Evolutionary conservation across 2,329 filamentous ascomycete species (phyloP).

Genomic region (Pseudogymnoascus sp.): DNA sequence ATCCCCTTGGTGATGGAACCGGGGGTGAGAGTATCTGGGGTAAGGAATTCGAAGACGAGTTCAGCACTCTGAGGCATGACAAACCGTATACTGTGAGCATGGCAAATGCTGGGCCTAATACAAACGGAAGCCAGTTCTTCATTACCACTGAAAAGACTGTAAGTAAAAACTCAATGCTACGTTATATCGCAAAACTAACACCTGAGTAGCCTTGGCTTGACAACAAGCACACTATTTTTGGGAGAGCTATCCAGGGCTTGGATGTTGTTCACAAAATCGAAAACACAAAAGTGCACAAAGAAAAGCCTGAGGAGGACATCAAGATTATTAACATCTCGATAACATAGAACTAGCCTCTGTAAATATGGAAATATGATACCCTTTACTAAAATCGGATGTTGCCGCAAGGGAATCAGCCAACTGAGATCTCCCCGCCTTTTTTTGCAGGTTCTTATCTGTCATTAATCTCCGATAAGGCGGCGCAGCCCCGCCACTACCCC

Average conservation of each 20-base stretch:
- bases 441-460: background rate
- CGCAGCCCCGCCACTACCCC: background rate
- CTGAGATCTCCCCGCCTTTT: background rate
- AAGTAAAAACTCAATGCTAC: conserved; percentile 31
- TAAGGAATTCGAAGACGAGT: conserved; percentile 87
- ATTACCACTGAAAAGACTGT: conserved; percentile 95
- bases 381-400: background rate
- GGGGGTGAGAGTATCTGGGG: conserved; percentile 91
- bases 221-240: conserved; percentile 93
- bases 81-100: conserved; percentile 95
- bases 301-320: conserved; percentile 94
- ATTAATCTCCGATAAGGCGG: background rate
- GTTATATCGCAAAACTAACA: conserved; percentile 15
- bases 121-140: conserved; percentile 95
- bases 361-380: conserved; percentile 8
- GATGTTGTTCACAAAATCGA: conserved; percentile 97
- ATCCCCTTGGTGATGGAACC: conserved; percentile 80
- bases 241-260: conserved; percentile 77
- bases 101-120: conserved; percentile 94
- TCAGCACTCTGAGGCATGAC: conserved; percentile 83
- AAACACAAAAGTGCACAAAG: conserved; percentile 73
- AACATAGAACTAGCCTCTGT: conserved; percentile 18
- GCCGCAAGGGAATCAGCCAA: background rate
- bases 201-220: conserved; percentile 71
- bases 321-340: conserved; percentile 81